A percentile compares a stretch with the other conserved stretches of the same genome.
These are phyloP conservation scores for Podosphaera leucotricha DNA, from an alignment of 2,329 filamentous ascomycete genomes.

Conservation along the genomic window DNA sequence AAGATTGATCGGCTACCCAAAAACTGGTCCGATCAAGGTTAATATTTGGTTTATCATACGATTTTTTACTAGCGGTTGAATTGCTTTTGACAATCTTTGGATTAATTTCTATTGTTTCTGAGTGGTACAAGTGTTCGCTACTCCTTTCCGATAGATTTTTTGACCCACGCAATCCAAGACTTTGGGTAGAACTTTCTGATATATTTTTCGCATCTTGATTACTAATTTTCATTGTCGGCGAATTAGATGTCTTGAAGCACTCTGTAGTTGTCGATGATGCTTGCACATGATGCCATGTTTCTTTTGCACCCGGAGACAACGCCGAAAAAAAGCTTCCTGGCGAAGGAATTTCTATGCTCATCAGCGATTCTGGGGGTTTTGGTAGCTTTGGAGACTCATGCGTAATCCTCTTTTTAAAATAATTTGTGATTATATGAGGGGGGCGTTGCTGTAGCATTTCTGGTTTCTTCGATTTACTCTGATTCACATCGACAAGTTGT, in stretches of 20 bases:
- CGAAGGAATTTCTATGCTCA: slow-evolving; percentile 62
- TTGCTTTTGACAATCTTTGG: slow-evolving; percentile 16
- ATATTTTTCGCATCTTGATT: slow-evolving; percentile 31
- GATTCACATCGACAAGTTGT: slow-evolving; percentile 26
- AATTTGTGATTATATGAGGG: slow-evolving; percentile 9
- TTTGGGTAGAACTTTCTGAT: slow-evolving; percentile 27
- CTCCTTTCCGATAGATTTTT: slow-evolving; percentile 15
- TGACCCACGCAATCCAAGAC: slow-evolving; percentile 13
- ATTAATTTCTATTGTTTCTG: background rate
- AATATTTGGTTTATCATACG: slow-evolving; percentile 29
- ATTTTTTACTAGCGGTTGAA: slow-evolving; percentile 18
- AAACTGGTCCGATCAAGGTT: slow-evolving; percentile 65
- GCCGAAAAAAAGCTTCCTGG: slow-evolving; percentile 82
- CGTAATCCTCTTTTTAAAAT: slow-evolving; percentile 23
- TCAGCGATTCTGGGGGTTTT: slow-evolving; percentile 45
- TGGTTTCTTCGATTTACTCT: slow-evolving; percentile 16
- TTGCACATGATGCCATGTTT: slow-evolving; percentile 53
- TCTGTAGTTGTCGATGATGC: slow-evolving; percentile 83
- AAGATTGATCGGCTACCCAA: slow-evolving; percentile 66
- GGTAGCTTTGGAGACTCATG: slow-evolving; percentile 27
- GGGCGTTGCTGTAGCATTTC: slow-evolving; percentile 30
- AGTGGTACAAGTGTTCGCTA: background rate
- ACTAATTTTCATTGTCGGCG: slow-evolving; percentile 38
- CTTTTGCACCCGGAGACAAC: slow-evolving; percentile 48
- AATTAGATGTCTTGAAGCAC: slow-evolving; percentile 58